Conservation (phyloP, 768 basidiomycete genomes). For the Favolaschia claudopus region DNA sequence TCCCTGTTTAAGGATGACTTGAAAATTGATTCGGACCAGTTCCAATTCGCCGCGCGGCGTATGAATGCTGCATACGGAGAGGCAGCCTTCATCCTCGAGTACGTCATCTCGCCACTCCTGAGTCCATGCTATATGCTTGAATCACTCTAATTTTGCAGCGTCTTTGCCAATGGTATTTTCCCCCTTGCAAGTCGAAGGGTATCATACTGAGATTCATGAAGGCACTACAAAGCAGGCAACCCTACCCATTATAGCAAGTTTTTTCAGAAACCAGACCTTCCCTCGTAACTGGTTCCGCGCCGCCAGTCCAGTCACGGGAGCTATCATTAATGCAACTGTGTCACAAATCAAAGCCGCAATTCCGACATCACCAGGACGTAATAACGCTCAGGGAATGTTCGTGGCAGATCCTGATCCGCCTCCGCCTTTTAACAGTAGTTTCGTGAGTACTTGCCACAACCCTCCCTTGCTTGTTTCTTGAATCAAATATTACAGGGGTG, state of each 20-base stretch:
- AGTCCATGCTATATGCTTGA: not conserved
- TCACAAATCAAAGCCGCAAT: not conserved
- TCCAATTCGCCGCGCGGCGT: conserved; percentile 14
- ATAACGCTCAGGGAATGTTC: conserved; percentile 22
- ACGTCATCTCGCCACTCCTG: not conserved
- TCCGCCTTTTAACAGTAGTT: conserved; percentile 23
- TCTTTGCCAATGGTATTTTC: conserved; percentile 20
- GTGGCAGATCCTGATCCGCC: conserved; percentile 21
- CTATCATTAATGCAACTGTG: not conserved
- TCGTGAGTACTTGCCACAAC: not conserved
- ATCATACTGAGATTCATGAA: not conserved
- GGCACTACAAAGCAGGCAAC: conserved; percentile 24
- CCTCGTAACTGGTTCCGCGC: conserved; percentile 21
- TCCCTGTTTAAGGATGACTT: too few species aligned
- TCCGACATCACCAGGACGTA: conserved; percentile 9
- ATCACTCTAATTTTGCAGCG: not conserved
- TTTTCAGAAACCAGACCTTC: conserved; percentile 23
- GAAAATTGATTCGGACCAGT: not conserved
- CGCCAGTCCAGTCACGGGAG: conserved; percentile 14
- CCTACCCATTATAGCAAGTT: conserved; percentile 11
- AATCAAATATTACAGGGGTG: conserved; percentile 8
- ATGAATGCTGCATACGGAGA: conserved; percentile 12
- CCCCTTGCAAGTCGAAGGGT: not conserved
- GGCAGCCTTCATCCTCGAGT: conserved; percentile 8
- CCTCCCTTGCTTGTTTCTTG: not conserved